These are phyloP conservation scores for Kluyveromyces lactis DNA, from an alignment of 805 yeast genomes.

Conservation along the genomic window DNA sequence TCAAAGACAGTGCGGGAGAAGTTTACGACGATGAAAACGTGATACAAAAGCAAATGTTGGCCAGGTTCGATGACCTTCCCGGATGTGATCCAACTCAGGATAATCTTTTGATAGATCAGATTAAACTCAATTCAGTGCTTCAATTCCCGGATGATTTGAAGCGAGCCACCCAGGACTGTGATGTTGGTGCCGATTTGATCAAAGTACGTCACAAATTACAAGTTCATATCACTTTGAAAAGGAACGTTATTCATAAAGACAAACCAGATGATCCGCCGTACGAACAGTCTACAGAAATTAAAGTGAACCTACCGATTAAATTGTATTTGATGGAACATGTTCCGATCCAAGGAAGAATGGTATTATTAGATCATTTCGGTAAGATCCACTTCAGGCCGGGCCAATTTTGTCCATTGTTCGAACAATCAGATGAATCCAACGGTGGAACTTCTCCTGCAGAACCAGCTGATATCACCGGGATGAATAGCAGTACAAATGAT, in stretches of 20 bases:
- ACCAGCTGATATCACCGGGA: constrained; percentile 1
- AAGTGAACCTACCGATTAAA: constrained; percentile 76
- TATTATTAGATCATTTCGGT: constrained; percentile 32
- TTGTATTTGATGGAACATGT: constrained; percentile 71
- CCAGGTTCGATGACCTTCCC: constrained; percentile 37
- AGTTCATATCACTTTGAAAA: constrained; percentile 55
- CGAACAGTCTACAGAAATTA: constrained; percentile 75
- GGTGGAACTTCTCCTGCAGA: constrained; percentile 3
- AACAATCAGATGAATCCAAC: background rate
- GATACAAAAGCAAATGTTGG: constrained; percentile 42
- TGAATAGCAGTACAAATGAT: too few species aligned
- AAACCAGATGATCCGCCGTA: constrained; percentile 1
- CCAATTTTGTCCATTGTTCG: constrained; percentile 27
- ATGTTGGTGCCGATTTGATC: constrained; percentile 47
- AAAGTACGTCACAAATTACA: constrained; percentile 79
- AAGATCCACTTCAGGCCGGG: constrained; percentile 36
- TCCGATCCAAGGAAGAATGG: constrained; percentile 39
- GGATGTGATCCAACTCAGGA: constrained; percentile 30
- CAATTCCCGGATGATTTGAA: constrained; percentile 63
- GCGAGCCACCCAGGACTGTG: constrained; percentile 77
- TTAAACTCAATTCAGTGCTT: constrained; percentile 56
- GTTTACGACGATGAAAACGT: constrained; percentile 53
- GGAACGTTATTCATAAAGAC: constrained; percentile 5
- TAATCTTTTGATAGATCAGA: constrained; percentile 37
- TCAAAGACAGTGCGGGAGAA: constrained; percentile 49